Conservation (phyloP, 495 filamentous ascomycete species). For the Usnea hakonensis region DNA sequence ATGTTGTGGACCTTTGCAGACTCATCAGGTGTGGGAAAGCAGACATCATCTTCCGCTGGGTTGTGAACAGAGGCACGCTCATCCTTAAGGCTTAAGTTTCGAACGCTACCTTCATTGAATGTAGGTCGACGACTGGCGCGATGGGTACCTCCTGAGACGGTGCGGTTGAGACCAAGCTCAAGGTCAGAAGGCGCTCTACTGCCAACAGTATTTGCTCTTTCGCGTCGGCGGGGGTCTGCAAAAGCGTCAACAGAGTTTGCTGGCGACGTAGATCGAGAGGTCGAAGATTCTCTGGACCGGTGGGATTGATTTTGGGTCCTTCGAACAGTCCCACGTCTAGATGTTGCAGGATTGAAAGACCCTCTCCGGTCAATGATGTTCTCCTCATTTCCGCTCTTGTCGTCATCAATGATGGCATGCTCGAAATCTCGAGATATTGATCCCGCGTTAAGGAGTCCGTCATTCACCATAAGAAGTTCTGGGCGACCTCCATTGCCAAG, state of each 20-base stretch:
- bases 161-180: constrained; percentile 59
- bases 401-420: constrained; percentile 77
- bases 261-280: constrained; percentile 67
- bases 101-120: constrained; percentile 51
- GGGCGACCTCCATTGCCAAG: constrained; percentile 31
- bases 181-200: constrained; percentile 51
- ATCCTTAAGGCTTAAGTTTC: constrained; percentile 37
- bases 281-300: constrained; percentile 42
- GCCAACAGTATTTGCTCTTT: constrained; percentile 56
- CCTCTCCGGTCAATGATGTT: constrained; percentile 24
- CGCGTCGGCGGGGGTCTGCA: constrained; percentile 64
- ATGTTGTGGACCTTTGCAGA: constrained; percentile 54
- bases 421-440: constrained; percentile 65
- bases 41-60: constrained; percentile 70
- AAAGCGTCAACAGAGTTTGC: constrained; percentile 98
- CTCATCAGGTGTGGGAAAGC: constrained; percentile 58
- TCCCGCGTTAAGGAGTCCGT: constrained; percentile 37
- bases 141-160: constrained; percentile 61
- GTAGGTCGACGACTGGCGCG: constrained; percentile 49
- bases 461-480: constrained; percentile 44
- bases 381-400: constrained; percentile 44
- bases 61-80: constrained; percentile 35
- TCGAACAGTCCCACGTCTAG: constrained; percentile 16
- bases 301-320: constrained; percentile 28
- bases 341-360: constrained; percentile 23